These are phyloP conservation scores for Cercospora sesami DNA, from an alignment of 2,329 filamentous ascomycete species.

Conservation along the genomic window DNA sequence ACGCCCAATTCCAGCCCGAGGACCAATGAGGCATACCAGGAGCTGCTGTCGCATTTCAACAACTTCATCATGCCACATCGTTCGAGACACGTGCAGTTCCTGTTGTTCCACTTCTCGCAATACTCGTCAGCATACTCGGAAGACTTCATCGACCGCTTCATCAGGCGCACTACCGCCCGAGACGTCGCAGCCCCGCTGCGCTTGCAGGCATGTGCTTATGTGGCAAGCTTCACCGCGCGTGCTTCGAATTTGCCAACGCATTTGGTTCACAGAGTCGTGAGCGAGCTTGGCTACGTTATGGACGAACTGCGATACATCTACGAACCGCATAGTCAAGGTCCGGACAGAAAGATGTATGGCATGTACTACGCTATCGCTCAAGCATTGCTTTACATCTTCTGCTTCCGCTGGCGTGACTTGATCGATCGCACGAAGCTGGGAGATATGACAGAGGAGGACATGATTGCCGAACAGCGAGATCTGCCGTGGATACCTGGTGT, in stretches of 20 bases:
- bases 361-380: slow-evolving; percentile 88
- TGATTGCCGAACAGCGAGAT: slow-evolving; percentile 66
- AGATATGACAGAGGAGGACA: slow-evolving; percentile 54
- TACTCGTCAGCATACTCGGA: slow-evolving; percentile 74
- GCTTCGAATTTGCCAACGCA: slow-evolving; percentile 76
- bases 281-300: slow-evolving; percentile 74
- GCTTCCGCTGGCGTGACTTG: slow-evolving; percentile 95
- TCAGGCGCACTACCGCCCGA: slow-evolving; percentile 76
- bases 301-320: slow-evolving; percentile 71
- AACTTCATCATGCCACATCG: slow-evolving; percentile 86
- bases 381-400: slow-evolving; percentile 90
- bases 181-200: slow-evolving; percentile 74
- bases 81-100: slow-evolving; percentile 90
- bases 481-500: slow-evolving; percentile 75
- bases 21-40: slow-evolving; percentile 71
- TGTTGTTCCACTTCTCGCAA: slow-evolving; percentile 94
- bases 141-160: slow-evolving; percentile 78
- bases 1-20: slow-evolving; percentile 59
- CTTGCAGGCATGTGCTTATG: slow-evolving; percentile 84
- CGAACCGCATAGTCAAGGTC: slow-evolving; percentile 74
- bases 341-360: slow-evolving; percentile 79
- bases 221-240: slow-evolving; percentile 90
- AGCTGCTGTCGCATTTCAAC: slow-evolving; percentile 80
- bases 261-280: slow-evolving; percentile 79
- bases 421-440: slow-evolving; percentile 53